A percentile compares a stretch with the other conserved stretches of the same genome.
phyloP scores from a whole-genome alignment of 805 yeast species.

The Cyberlindnera maritima region DNA sequence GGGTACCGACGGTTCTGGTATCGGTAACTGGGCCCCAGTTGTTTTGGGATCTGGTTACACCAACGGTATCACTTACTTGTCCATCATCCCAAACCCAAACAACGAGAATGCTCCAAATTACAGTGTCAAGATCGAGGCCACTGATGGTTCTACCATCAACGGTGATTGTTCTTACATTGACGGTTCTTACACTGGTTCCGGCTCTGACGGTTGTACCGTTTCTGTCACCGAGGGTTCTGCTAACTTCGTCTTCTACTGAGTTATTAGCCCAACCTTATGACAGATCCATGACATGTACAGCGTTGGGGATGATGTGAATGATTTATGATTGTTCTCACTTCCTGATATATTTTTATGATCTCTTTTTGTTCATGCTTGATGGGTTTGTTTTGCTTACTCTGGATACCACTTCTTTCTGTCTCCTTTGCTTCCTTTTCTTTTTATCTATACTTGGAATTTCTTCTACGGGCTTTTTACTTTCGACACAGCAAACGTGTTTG shows the following conservation, averaged over 20 bases:
- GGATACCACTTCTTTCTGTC: not conserved
- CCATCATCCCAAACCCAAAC: slow-evolving; percentile 95
- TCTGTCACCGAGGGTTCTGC: slow-evolving; percentile 59
- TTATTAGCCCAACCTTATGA: not conserved
- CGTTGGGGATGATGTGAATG: not conserved
- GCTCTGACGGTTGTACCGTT: slow-evolving; percentile 79
- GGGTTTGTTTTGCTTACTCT: not conserved
- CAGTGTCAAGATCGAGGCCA: slow-evolving; percentile 74
- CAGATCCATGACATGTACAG: not conserved
- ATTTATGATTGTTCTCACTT: not conserved
- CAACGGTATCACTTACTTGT: slow-evolving; percentile 66
- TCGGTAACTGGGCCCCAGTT: slow-evolving; percentile 98
- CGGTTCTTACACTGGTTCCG: slow-evolving; percentile 67
- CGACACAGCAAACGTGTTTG: not conserved
- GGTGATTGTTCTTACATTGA: slow-evolving; percentile 80
- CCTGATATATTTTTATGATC: not conserved
- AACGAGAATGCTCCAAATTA: slow-evolving; percentile 64
- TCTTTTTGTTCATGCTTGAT: not conserved
- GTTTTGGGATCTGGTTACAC: slow-evolving; percentile 90
- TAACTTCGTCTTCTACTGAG: slow-evolving; percentile 53
- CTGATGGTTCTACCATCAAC: slow-evolving; percentile 52
- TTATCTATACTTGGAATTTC: not conserved
- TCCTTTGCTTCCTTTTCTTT: not conserved
- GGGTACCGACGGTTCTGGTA: slow-evolving; percentile 76
- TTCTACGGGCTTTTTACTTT: not conserved